phyloP scores from a whole-genome alignment of 768 basidiomycete species.

The Ramaria sp. region DNA sequence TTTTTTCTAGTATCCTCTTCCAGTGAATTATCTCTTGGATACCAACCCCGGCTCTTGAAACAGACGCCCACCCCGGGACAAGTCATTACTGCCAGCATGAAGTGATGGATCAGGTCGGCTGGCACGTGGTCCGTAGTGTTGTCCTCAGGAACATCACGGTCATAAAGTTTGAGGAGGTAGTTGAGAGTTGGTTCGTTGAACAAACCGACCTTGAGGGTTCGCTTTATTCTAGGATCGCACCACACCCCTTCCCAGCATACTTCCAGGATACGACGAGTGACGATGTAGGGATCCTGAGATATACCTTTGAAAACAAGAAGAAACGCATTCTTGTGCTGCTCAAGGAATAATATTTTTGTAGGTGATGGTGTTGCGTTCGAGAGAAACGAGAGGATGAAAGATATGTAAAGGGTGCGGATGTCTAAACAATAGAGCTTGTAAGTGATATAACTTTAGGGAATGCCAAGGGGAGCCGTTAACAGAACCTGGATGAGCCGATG shows the following conservation, averaged over 20 bases:
- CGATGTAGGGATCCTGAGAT: slow-evolving; percentile 47
- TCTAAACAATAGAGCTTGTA: slow-evolving; percentile 31
- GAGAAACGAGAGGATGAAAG: slow-evolving; percentile 67
- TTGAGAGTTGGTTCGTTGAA: slow-evolving; percentile 59
- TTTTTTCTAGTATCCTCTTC: slow-evolving; percentile 24
- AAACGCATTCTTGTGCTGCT: slow-evolving; percentile 58
- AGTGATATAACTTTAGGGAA: not conserved
- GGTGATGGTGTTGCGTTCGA: slow-evolving; percentile 33
- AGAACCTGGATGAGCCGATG: slow-evolving; percentile 17
- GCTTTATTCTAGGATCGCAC: slow-evolving; percentile 60
- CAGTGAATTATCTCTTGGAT: slow-evolving; percentile 51
- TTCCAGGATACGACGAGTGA: slow-evolving; percentile 59
- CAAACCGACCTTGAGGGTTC: slow-evolving; percentile 57
- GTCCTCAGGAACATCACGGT: slow-evolving; percentile 37
- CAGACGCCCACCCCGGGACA: slow-evolving; percentile 77
- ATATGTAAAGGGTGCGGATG: slow-evolving; percentile 66
- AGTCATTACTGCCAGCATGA: slow-evolving; percentile 74
- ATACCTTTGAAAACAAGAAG: slow-evolving; percentile 66
- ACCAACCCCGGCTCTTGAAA: slow-evolving; percentile 87
- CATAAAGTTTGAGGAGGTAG: slow-evolving; percentile 67
- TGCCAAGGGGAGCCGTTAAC: not conserved
- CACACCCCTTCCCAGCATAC: slow-evolving; percentile 68
- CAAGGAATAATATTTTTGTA: slow-evolving; percentile 55
- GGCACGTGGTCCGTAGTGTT: slow-evolving; percentile 44
- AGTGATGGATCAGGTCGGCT: slow-evolving; percentile 78